These are phyloP conservation scores for Xylariomycetidae sp. DNA, from an alignment of 2,329 filamentous ascomycete genomes.

Conservation along the genomic window DNA sequence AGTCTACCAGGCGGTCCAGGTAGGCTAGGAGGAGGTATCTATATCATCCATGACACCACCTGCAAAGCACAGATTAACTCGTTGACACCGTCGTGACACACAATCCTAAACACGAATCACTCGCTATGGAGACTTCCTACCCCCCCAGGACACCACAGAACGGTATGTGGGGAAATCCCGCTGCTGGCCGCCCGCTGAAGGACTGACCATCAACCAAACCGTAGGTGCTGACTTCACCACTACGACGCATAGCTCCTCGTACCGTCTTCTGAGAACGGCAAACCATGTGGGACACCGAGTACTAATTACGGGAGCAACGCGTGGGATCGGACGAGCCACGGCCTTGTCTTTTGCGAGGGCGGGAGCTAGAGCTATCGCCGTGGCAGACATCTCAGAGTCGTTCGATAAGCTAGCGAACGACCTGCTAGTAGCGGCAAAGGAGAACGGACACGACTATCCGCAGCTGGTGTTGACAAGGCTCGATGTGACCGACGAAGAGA, in stretches of 20 bases:
- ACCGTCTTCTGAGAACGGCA: constrained; percentile 6
- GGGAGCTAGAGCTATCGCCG: constrained; percentile 17
- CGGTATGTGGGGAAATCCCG: constrained; percentile 3
- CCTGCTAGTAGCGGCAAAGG: constrained; percentile 11
- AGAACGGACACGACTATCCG: constrained; percentile 12
- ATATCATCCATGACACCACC: no score
- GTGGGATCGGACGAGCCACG: constrained; percentile 14
- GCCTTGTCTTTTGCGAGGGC: constrained; percentile 15
- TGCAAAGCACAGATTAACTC: no score
- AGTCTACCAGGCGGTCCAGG: no score
- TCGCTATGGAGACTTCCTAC: constrained; percentile 6
- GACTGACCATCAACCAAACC: no score
- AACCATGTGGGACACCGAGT: constrained; percentile 11
- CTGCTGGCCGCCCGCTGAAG: no score
- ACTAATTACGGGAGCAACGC: constrained; percentile 17
- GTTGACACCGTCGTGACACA: no score
- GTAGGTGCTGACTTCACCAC: constrained; percentile 14
- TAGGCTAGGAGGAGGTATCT: no score
- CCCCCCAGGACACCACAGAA: constrained; percentile 6
- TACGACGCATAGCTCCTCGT: constrained; percentile 8
- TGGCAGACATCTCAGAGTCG: constrained; percentile 13
- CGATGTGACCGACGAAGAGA: constrained; percentile 12
- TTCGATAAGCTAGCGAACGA: constrained; percentile 11
- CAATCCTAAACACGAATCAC: no score
- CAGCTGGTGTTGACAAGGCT: constrained; percentile 7